Percentiles rank a stretch among this genome's conserved stretches.
These are phyloP conservation scores for Cutaneotrichosporon curvatum DNA, from an alignment of 1,284 basidiomycete species.

Conservation along the genomic window DNA sequence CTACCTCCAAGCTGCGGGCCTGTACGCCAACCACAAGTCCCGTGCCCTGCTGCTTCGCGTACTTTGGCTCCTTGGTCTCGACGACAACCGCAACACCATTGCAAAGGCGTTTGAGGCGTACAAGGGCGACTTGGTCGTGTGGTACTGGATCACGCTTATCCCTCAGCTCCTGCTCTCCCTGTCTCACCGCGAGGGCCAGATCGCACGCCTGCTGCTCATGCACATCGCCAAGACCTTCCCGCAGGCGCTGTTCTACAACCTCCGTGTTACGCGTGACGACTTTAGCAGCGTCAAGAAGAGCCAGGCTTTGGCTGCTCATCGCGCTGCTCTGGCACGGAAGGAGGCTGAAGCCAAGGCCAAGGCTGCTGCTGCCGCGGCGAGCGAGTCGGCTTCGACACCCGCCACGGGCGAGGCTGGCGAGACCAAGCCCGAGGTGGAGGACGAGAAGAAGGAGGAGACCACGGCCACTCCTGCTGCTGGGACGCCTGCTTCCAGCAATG, in stretches of 20 bases:
- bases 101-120: conserved; percentile 90
- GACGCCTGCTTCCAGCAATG: conserved; percentile 19
- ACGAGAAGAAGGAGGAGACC: conserved; percentile 12
- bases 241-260: conserved; percentile 93
- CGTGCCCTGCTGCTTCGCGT: conserved; percentile 86
- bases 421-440: conserved; percentile 16
- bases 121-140: conserved; percentile 92
- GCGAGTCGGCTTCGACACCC: conserved; percentile 38
- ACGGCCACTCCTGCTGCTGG: conserved; percentile 22
- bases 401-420: no score
- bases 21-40: conserved; percentile 92
- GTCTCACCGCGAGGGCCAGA: conserved; percentile 84
- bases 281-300: conserved; percentile 51
- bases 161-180: conserved; percentile 91
- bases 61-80: conserved; percentile 92
- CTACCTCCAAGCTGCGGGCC: conserved; percentile 92
- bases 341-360: conserved; percentile 37
- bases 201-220: conserved; percentile 81
- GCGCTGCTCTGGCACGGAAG: conserved; percentile 15
- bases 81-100: conserved; percentile 65
- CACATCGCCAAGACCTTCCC: conserved; percentile 90
- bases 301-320: conserved; percentile 20
- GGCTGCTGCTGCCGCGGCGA: conserved; percentile 44
- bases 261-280: conserved; percentile 89
- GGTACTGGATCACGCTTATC: conserved; percentile 99